These are phyloP conservation scores for Rhynchospora tenuis DNA, from an alignment of 176 grass and related monocot genomes.

Conservation along the genomic window DNA sequence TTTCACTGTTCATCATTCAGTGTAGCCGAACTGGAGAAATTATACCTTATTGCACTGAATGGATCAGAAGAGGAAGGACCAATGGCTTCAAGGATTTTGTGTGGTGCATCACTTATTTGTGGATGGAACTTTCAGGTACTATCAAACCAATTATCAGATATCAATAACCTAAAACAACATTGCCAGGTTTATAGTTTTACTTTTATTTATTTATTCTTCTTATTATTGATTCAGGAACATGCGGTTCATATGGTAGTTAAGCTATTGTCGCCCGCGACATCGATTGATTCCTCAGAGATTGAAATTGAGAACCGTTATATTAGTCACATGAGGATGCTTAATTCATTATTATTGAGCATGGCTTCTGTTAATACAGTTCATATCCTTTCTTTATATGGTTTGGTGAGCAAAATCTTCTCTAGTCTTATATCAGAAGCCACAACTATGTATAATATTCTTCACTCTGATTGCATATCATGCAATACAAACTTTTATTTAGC, in stretches of 20 bases:
- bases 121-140: conserved; percentile 98
- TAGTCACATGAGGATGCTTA: conserved; percentile 57
- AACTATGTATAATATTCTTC: conserved; percentile 10
- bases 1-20: conserved; percentile 37
- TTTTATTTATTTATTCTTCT: background rate
- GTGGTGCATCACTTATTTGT: conserved; percentile 68
- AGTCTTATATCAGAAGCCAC: background rate
- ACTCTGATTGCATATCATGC: background rate
- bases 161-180: background rate
- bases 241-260: conserved; percentile 63
- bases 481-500: background rate
- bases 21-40: conserved; percentile 72
- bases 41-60: conserved; percentile 64
- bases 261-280: conserved; percentile 24
- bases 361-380: conserved; percentile 60
- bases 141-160: background rate
- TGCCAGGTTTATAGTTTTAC: background rate
- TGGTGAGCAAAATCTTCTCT: conserved; percentile 41
- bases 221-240: conserved; percentile 66
- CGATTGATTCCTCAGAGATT: conserved; percentile 31
- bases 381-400: conserved; percentile 77
- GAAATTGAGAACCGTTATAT: conserved; percentile 33
- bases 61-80: conserved; percentile 91
- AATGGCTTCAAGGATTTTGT: conserved; percentile 87
- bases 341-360: conserved; percentile 48